These are phyloP conservation scores for Penicillium freii DNA, from an alignment of 2,329 filamentous ascomycete species.

Conservation along the genomic window DNA sequence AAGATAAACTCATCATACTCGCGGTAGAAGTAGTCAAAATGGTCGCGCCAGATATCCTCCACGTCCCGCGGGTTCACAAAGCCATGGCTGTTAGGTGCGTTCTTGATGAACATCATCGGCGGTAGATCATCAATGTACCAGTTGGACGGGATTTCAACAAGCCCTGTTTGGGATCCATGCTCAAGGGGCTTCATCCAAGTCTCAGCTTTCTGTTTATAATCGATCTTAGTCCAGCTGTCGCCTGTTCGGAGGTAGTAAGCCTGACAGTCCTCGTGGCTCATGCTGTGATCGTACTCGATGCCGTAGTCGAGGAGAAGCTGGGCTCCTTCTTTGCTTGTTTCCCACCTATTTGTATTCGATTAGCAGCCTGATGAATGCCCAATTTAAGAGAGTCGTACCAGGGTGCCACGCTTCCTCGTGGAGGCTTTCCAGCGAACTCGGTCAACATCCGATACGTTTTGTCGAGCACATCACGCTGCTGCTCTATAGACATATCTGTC, in stretches of 20 bases:
- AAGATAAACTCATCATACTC: conserved; percentile 76
- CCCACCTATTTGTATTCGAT: conserved; percentile 50
- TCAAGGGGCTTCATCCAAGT: conserved; percentile 53
- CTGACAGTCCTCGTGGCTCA: conserved; percentile 47
- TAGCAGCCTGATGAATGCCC: not conserved
- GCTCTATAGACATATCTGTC: conserved; percentile 58
- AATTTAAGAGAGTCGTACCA: conserved; percentile 43
- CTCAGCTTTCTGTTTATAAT: conserved; percentile 40
- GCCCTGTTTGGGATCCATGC: conserved; percentile 37
- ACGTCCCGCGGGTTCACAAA: conserved; percentile 58
- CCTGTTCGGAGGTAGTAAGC: conserved; percentile 45
- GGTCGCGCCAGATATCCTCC: conserved; percentile 62
- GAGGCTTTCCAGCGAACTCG: conserved; percentile 71
- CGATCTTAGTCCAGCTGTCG: conserved; percentile 47
- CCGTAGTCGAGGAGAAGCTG: conserved; percentile 45
- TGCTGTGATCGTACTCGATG: conserved; percentile 47
- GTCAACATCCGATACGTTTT: conserved; percentile 74
- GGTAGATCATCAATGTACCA: conserved; percentile 48
- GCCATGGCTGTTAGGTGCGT: conserved; percentile 52
- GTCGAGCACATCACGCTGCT: conserved; percentile 73
- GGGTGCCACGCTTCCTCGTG: conserved; percentile 69
- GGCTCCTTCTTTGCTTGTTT: conserved; percentile 65
- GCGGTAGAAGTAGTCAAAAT: conserved; percentile 67
- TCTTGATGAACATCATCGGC: conserved; percentile 49
- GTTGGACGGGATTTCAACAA: conserved; percentile 46